Evolutionary conservation across 495 filamentous ascomycete genomes (phyloP).

Genomic region (Pseudotulostoma volvatum): DNA sequence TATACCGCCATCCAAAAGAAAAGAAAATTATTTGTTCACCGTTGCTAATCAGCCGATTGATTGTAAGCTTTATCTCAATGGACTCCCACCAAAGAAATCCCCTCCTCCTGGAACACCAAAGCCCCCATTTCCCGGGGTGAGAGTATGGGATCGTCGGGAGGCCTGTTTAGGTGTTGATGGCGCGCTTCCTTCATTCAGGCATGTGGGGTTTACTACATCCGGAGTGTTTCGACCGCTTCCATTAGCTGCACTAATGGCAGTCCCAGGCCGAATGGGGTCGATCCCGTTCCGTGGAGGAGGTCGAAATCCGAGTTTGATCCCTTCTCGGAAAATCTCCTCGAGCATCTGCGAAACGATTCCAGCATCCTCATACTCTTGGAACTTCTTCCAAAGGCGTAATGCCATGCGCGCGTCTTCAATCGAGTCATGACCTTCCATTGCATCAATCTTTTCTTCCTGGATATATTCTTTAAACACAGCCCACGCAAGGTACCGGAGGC

Average conservation of each 20-base stretch:
- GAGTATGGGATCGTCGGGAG: conserved; percentile 29
- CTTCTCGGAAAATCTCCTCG: conserved; percentile 65
- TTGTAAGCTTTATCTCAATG: conserved; percentile 27
- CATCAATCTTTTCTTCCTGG: conserved; percentile 49
- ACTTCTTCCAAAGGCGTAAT: conserved; percentile 77
- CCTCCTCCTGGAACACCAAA: conserved; percentile 25
- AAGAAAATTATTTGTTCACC: too few relatives aligned
- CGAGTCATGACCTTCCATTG: conserved; percentile 52
- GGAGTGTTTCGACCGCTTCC: conserved; percentile 29
- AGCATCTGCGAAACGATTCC: conserved; percentile 61
- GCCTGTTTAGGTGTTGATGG: conserved; percentile 29
- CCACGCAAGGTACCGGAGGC: conserved; percentile 77
- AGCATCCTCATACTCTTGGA: conserved; percentile 70
- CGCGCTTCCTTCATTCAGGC: conserved; percentile 12
- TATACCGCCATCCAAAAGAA: too few relatives aligned
- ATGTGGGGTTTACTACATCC: conserved; percentile 9
- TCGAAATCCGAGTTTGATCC: conserved; percentile 52
- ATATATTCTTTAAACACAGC: conserved; percentile 79
- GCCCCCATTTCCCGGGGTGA: conserved; percentile 31
- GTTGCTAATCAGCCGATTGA: too few relatives aligned
- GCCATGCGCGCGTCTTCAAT: conserved; percentile 90
- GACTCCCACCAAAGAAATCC: conserved; percentile 30
- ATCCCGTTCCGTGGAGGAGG: conserved; percentile 38
- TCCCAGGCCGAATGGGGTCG: conserved; percentile 26
- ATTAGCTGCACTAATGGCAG: conserved; percentile 22